Evolutionary conservation across 1,139 yeast genomes (phyloP).

Genomic region (Arxiozyma bovina): DNA sequence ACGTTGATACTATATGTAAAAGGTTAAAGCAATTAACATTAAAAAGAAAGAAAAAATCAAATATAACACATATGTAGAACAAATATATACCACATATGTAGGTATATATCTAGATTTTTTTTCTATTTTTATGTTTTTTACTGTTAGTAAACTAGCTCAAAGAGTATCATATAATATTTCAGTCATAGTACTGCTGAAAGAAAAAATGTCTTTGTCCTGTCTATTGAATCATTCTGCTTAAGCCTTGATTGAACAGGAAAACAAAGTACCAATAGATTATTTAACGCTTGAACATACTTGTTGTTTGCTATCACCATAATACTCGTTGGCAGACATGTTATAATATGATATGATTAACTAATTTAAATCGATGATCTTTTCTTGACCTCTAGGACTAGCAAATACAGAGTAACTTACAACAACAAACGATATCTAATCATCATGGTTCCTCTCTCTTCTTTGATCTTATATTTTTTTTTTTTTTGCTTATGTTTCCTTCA

Average conservation of each 20-base stretch:
- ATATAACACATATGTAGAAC: not conserved
- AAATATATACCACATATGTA: not conserved
- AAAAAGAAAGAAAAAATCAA: not conserved
- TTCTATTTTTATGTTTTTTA: not conserved
- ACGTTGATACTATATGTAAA: conserved; percentile 10
- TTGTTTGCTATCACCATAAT: conserved; percentile 13
- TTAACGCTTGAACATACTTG: conserved; percentile 9
- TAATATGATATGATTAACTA: not conserved
- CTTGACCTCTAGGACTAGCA: conserved; percentile 19
- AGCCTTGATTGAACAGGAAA: not conserved
- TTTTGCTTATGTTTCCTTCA: too few species aligned
- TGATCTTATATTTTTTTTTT: too few species aligned
- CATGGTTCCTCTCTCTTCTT: too few species aligned
- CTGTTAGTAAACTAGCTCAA: not conserved
- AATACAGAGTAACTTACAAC: too few species aligned
- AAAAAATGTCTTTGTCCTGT: too few species aligned
- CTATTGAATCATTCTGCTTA: not conserved
- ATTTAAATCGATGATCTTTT: not conserved
- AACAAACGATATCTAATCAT: too few species aligned
- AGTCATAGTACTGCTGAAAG: not conserved
- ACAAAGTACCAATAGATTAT: not conserved
- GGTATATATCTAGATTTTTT: not conserved
- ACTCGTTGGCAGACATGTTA: conserved; percentile 18
- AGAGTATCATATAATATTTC: too few species aligned
- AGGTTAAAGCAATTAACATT: not conserved